Evolutionary conservation across 2,329 filamentous ascomycete genomes (phyloP).

Genomic region (Neonectria ditissima): DNA sequence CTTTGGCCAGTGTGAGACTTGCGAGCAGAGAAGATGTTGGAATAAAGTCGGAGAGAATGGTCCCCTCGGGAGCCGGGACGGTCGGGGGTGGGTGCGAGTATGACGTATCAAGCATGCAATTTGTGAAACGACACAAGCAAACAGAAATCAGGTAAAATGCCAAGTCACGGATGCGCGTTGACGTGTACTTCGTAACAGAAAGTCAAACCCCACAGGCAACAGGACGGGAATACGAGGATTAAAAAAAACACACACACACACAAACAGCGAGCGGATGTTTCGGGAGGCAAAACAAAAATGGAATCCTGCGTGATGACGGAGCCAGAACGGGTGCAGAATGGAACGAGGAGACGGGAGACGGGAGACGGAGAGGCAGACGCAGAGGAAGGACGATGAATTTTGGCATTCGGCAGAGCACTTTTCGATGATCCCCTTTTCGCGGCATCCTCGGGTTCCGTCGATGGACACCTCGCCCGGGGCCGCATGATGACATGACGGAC

Average conservation of each 20-base stretch:
- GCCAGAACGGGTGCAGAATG: background rate
- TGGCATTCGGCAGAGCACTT: background rate
- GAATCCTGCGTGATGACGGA: background rate
- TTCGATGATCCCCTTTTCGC: background rate
- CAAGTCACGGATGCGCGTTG: background rate
- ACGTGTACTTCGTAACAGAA: background rate
- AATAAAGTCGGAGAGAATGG: background rate
- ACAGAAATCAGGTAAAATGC: background rate
- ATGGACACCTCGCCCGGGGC: background rate
- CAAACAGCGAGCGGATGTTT: background rate
- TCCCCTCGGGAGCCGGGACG: background rate
- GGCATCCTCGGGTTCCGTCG: background rate
- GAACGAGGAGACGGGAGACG: background rate
- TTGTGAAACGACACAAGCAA: background rate
- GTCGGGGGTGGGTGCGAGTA: background rate
- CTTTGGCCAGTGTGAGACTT: background rate
- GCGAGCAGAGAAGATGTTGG: background rate
- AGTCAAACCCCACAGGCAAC: background rate
- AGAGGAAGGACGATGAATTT: background rate
- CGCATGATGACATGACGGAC: background rate
- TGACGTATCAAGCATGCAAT: background rate
- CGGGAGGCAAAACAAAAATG: background rate
- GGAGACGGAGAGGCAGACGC: background rate
- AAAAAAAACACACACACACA: no score
- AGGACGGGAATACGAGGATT: background rate